Evolutionary conservation across 257 asterid genomes (phyloP), one percentile per base, ranked within the genome.

Genomic region (Solanum clarkiae): DNA sequence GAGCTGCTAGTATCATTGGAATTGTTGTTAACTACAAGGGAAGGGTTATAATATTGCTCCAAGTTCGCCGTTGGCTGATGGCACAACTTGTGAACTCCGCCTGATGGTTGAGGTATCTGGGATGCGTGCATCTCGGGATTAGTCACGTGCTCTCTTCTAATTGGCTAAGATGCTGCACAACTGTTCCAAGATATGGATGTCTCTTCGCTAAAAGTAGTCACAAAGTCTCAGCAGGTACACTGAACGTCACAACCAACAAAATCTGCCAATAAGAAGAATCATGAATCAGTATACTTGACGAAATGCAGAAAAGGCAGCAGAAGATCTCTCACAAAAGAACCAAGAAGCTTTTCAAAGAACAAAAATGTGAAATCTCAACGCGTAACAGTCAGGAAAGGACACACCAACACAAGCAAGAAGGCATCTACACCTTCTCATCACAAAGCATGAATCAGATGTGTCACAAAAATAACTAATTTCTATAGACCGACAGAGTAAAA

Each of bases 61-160:
- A 88, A 79, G 86, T 89, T 93, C 84, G 85, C 92, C 90, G 82
- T 81, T 47, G 94, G 89, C 82, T 87, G 95, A 85, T 79, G 89
- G 90, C 88, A 91, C 74, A 88, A 83, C 84, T 84, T 91, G 57
- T 87, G 90, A 87, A 89, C 85, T 86, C 86, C 63, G 81, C 92
- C 72, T 9, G 98, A 89, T 16, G 89, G 24, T 88, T 91, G 89
- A 80, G 93, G 91, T 70, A 85, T 91, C 84, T 90, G 95, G 80
- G 98, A 89, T 87, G 95, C 85, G 88, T 86, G 94, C 98, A 97
- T 94, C 84, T 88, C 87, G 65, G 85, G 59, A 55, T 86, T 84
- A 87, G 74, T 57, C 29, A 68, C 47, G 44, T 40, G 4, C 83
- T 54, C 82, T 10, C 65, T 77, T 51, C 62, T 11, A 77, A 77